phyloP scores from a whole-genome alignment of 805 yeast genomes.

The Candida glaebosa region DNA sequence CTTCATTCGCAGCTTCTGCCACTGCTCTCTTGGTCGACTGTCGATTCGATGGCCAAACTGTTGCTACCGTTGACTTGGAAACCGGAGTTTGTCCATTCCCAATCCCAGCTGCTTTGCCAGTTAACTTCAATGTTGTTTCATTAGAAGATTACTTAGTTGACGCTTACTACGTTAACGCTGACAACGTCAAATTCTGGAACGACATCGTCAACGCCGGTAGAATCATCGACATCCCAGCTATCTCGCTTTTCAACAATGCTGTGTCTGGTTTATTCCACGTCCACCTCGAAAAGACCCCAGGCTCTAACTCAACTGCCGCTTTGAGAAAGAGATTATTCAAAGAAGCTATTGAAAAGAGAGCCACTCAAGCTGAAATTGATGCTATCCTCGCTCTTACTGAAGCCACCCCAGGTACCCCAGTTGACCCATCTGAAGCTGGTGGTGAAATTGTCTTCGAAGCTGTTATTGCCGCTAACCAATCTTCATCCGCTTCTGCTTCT shows the following conservation, averaged over 20 bases:
- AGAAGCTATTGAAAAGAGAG: conserved; percentile 26
- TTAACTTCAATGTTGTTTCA: conserved; percentile 23
- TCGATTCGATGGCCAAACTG: conserved; percentile 29
- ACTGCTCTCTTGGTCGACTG: conserved; percentile 36
- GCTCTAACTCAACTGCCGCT: conserved; percentile 38
- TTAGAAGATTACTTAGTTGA: conserved; percentile 29
- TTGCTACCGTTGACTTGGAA: conserved; percentile 36
- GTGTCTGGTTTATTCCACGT: conserved; percentile 26
- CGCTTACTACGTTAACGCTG: conserved; percentile 31
- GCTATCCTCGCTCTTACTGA: conserved; percentile 19
- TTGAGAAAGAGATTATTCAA: conserved; percentile 37
- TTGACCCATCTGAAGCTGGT: conserved; percentile 14
- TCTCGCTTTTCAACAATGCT: conserved; percentile 17
- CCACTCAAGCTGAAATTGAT: conserved; percentile 26
- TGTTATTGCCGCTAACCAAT: conserved; percentile 13
- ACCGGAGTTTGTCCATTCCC: conserved; percentile 39
- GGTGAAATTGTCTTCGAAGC: conserved; percentile 8
- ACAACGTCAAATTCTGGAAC: conserved; percentile 24
- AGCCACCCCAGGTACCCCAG: conserved; percentile 19
- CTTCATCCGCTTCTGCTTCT: conserved; percentile 21
- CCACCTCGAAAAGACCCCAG: conserved; percentile 22
- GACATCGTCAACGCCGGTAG: conserved; percentile 35
- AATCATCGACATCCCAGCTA: conserved; percentile 31
- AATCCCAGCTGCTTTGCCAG: conserved; percentile 26
- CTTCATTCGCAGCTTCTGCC: conserved; percentile 21